A percentile compares a stretch with the other conserved stretches of the same genome.
Conservation (phyloP, 768 basidiomycete species). For the Hygrophoropsis aurantiaca region DNA sequence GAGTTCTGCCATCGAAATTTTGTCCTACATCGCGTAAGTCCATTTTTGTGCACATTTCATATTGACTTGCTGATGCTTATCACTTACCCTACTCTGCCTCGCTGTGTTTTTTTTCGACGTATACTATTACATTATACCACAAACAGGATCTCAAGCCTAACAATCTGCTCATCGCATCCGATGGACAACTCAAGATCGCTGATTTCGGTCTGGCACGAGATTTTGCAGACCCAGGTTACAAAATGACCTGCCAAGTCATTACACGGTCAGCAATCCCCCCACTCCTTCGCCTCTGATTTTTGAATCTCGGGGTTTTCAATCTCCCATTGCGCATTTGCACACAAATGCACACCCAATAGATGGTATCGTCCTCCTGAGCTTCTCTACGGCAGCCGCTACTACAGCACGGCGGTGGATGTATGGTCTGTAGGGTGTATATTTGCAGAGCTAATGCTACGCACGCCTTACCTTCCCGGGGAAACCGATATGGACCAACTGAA, state of each 20-base stretch:
- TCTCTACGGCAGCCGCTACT: slow-evolving; percentile 86
- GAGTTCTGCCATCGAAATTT: slow-evolving; percentile 97
- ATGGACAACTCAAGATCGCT: slow-evolving; percentile 93
- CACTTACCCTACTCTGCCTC: too few species aligned
- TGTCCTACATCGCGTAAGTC: slow-evolving; percentile 90
- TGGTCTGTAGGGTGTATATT: slow-evolving; percentile 99
- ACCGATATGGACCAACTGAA: slow-evolving; percentile 97
- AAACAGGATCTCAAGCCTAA: slow-evolving; percentile 99
- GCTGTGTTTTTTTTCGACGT: slow-evolving; percentile 2
- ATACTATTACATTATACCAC: too few species aligned
- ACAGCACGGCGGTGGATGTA: slow-evolving; percentile 89
- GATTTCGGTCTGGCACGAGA: slow-evolving; percentile 99
- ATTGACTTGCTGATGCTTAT: too few species aligned
- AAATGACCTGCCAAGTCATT: slow-evolving; percentile 99
- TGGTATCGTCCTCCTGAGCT: slow-evolving; percentile 99
- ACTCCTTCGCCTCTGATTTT: background rate
- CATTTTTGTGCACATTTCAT: too few species aligned
- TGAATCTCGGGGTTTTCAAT: slow-evolving; percentile 1
- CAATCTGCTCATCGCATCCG: slow-evolving; percentile 89
- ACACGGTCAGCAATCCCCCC: slow-evolving; percentile 74
- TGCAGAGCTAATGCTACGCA: slow-evolving; percentile 94
- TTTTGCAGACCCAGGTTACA: slow-evolving; percentile 90
- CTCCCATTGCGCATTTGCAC: slow-evolving; percentile 2
- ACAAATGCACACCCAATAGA: slow-evolving; percentile 43
- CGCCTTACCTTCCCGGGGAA: slow-evolving; percentile 93